phyloP scores from a whole-genome alignment of 2,329 filamentous ascomycete species.

The Emergomyces pasteurianus region DNA sequence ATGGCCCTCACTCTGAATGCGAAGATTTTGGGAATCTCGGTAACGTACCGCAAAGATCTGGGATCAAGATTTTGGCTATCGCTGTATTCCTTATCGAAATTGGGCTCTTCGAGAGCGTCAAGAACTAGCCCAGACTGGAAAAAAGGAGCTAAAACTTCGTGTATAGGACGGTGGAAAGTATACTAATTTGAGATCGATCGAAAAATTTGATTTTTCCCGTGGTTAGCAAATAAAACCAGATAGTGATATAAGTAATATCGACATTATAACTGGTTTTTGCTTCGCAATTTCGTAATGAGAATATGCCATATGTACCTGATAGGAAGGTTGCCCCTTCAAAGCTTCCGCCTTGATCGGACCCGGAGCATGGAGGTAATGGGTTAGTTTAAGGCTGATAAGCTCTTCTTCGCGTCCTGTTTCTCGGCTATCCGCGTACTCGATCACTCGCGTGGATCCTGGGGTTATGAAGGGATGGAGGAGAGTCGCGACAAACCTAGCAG shows the following conservation, averaged over 20 bases:
- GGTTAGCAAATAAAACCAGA: background rate
- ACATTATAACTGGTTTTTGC: background rate
- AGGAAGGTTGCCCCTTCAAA: slow-evolving; percentile 21
- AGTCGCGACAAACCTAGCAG: slow-evolving; percentile 34
- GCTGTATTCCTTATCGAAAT: slow-evolving; percentile 27
- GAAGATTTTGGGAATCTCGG: slow-evolving; percentile 12
- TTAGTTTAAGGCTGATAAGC: slow-evolving; percentile 27
- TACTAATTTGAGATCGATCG: slow-evolving; percentile 10
- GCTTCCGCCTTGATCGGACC: slow-evolving; percentile 29
- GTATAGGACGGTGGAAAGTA: slow-evolving; percentile 37
- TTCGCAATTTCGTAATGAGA: background rate
- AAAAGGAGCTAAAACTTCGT: slow-evolving; percentile 35
- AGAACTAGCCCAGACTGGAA: slow-evolving; percentile 33
- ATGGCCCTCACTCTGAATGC: slow-evolving; percentile 20
- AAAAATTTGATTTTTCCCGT: background rate
- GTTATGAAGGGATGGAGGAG: slow-evolving; percentile 42
- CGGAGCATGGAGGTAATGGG: slow-evolving; percentile 35
- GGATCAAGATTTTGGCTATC: slow-evolving; percentile 1
- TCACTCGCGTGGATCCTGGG: slow-evolving; percentile 27
- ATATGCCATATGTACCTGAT: slow-evolving; percentile 19
- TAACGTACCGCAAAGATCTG: slow-evolving; percentile 7
- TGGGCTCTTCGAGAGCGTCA: slow-evolving; percentile 38
- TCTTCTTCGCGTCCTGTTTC: slow-evolving; percentile 26
- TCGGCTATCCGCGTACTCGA: slow-evolving; percentile 29
- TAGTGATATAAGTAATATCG: background rate